Evolutionary conservation across 2,329 filamentous ascomycete genomes (phyloP), one percentile per base, ranked within the genome.

Genomic region (Apiospora rasikravindrae): DNA sequence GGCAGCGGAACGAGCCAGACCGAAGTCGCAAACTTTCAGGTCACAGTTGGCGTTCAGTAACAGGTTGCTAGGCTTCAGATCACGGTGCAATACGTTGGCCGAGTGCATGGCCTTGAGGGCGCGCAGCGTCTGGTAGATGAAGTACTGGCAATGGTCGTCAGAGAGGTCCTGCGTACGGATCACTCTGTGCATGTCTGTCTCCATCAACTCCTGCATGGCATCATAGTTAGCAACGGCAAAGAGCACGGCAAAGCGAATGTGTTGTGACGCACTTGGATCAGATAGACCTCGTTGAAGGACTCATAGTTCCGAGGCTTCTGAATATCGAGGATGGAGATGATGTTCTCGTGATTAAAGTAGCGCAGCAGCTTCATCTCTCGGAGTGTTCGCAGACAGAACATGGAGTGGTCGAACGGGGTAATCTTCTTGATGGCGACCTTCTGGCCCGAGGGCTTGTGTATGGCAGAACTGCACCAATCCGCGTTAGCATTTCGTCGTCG

Each of bases 401-500:
- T 98, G 82, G 95, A 98, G 83, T 98, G 96, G 81, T 99, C 96
- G 84, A 99, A 99, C 7, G 96, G 96, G 0, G 95, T 98, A 80
- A 99, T 99, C 90, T 99, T 99, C 89, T 99, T 99, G 88, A 99
- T 99, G 74, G 96, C 96, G 73, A 99, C 96, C 86, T 98, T 98
- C 85, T 99, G 96, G 75, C 95, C 92, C 0, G 96, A 98, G 29
- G 96, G 96, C 86, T 98, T 98, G 88, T 99, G 96, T 77, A 98
- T 92, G 72, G 96, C 96, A 73, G 96, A 99, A 86, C 95, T 98
- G 71, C 53, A 67, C 49, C 4, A 10, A 40, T 69, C 13, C 57
- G n/a, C 10, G 69, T 77, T 67, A 78, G 73, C 22, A 64, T 40
- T 40, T 33, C 57, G 33, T 64, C 33, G 33, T 64, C 33, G 57